phyloP scores from a whole-genome alignment of 306 rosid genomes.

The Vachellia collinsii region DNA sequence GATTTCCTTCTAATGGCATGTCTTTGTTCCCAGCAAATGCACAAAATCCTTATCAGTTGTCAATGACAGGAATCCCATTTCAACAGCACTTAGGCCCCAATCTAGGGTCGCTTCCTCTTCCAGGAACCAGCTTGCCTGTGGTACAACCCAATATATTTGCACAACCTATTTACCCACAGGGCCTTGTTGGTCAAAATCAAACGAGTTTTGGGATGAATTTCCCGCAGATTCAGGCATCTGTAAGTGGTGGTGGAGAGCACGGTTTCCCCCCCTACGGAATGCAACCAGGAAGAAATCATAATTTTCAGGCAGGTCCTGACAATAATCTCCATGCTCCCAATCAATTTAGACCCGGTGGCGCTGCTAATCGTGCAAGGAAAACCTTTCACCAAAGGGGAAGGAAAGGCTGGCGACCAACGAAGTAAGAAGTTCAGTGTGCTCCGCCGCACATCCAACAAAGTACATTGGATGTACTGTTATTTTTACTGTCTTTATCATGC shows the following conservation, averaged over 20 bases:
- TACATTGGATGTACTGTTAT: slow-evolving; percentile 15
- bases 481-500: not conserved
- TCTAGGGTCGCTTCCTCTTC: slow-evolving; percentile 37
- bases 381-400: slow-evolving; percentile 52
- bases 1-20: slow-evolving; percentile 48
- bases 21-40: slow-evolving; percentile 59
- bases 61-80: slow-evolving; percentile 50
- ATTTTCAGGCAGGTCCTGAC: slow-evolving; percentile 41
- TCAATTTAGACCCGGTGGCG: slow-evolving; percentile 53
- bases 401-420: slow-evolving; percentile 60
- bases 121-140: slow-evolving; percentile 39
- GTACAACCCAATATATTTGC: slow-evolving; percentile 45
- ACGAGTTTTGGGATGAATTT: slow-evolving; percentile 46
- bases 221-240: slow-evolving; percentile 43
- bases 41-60: slow-evolving; percentile 55
- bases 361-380: slow-evolving; percentile 54
- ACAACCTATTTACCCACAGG: slow-evolving; percentile 52
- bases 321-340: slow-evolving; percentile 38
- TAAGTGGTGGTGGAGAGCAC: slow-evolving; percentile 38
- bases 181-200: slow-evolving; percentile 60
- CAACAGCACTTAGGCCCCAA: slow-evolving; percentile 56
- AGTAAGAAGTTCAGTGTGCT: slow-evolving; percentile 36
- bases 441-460: not conserved
- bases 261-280: slow-evolving; percentile 44
- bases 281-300: slow-evolving; percentile 43